Conservation (phyloP, 164 flowering plant species). For the Euptelea pleiosperma region DNA sequence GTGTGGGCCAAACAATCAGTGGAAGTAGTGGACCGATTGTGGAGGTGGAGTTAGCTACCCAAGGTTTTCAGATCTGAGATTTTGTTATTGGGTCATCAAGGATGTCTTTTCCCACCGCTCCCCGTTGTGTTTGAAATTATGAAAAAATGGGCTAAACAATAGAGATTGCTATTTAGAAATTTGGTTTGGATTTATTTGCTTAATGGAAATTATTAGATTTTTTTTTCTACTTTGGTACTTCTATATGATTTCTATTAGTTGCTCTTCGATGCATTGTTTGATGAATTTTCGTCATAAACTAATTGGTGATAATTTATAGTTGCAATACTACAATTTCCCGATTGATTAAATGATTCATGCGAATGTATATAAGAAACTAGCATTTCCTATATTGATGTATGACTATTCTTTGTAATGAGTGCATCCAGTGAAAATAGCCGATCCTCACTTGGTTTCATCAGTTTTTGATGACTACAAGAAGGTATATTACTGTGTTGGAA, state of each 20-base stretch:
- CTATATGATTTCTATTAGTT: no score
- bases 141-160: no score
- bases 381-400: constrained; percentile 1
- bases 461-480: constrained; percentile 79
- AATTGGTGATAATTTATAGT: no score
- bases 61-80: no score
- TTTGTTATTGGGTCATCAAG: neutral
- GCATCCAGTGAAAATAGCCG: constrained; percentile 92
- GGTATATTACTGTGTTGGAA: constrained; percentile 71
- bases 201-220: neutral
- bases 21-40: no score
- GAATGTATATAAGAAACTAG: neutral
- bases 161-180: neutral
- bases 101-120: neutral
- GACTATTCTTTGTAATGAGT: constrained; percentile 16
- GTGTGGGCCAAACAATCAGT: no score
- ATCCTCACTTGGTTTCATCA: constrained; percentile 96
- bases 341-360: neutral
- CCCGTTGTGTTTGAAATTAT: no score
- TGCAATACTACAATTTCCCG: constrained; percentile 41
- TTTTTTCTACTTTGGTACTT: no score
- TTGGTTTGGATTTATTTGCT: neutral
- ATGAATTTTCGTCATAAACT: neutral
- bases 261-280: neutral
- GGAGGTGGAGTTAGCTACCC: no score